These are phyloP conservation scores for Lactarius psammicola DNA, from an alignment of 768 basidiomycete species.

Conservation along the genomic window DNA sequence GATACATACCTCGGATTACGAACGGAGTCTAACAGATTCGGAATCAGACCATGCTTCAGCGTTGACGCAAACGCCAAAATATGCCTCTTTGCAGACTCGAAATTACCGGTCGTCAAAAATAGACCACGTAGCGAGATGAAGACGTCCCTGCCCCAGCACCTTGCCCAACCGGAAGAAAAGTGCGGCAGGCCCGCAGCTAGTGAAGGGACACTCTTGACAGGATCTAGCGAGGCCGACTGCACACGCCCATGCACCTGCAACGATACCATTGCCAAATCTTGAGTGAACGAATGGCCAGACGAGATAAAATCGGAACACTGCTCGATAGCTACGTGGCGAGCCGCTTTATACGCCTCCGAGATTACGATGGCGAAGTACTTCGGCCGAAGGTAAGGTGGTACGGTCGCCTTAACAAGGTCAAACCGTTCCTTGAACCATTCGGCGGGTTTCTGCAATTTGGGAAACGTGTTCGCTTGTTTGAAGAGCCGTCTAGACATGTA, in stretches of 20 bases:
- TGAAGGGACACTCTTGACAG: conserved; percentile 65
- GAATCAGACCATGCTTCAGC: conserved; percentile 93
- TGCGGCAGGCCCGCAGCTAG: conserved; percentile 95
- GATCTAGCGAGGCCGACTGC: conserved; percentile 85
- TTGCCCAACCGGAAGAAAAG: conserved; percentile 89
- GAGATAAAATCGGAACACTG: conserved; percentile 86
- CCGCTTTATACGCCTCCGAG: conserved; percentile 89
- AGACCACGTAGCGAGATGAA: conserved; percentile 93
- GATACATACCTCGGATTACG: conserved; percentile 68
- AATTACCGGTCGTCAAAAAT: conserved; percentile 91
- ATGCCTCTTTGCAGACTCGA: conserved; percentile 79
- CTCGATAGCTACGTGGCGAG: conserved; percentile 77
- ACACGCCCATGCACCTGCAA: conserved; percentile 92
- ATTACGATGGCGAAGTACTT: conserved; percentile 95
- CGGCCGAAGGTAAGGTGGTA: conserved; percentile 87
- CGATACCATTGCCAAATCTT: conserved; percentile 81
- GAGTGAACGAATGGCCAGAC: conserved; percentile 84
- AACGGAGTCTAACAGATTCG: conserved; percentile 90
- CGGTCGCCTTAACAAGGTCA: conserved; percentile 67
- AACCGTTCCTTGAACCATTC: conserved; percentile 89
- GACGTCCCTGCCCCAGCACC: conserved; percentile 94
- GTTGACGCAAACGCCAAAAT: conserved; percentile 93
- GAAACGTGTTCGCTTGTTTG: conserved; percentile 59
- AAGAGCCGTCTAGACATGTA: conserved; percentile 72
- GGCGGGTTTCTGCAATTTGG: conserved; percentile 66